Evolutionary conservation across 371 early-diverging fungal species (phyloP), one percentile per base, ranked within the genome.

Genomic region (Chytridium lagenaria): DNA sequence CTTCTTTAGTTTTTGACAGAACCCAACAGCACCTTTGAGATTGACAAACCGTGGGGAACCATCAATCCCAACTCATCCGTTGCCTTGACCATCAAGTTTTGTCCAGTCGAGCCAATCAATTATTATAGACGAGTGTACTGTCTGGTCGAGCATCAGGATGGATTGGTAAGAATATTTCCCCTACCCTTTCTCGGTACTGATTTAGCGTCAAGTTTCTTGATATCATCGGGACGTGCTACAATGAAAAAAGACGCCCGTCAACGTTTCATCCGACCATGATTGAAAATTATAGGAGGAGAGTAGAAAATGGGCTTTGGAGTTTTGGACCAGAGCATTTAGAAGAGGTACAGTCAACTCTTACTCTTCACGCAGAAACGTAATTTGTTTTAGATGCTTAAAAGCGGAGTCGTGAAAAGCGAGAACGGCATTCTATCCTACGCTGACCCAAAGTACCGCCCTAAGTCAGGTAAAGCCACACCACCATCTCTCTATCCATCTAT

Each of bases 261-360:
- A 82, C 87, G 0, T 80, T 87, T 52, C 40, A 69, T 22, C 72
- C 71, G 10, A 74, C 76, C 26, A 79, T 84, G 72, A 69, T 87
- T 16, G 76, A 75, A 31, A 76, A 75, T 44, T 86, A 83, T 69
- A 52, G 68, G 59, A 34, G 59, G 10, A 66, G 85, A n/a, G 78
- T 78, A 26, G 57, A 73, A 16, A 80, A 80, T 67, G 86, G 86
- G 30, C 49, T 86, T 34, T 80, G 78, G 76, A 74, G 68, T 50
- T 81, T 65, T 70, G 82, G 84, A 0, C 86, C 86, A 0, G 86
- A 86, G 75, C 84, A 85, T 59, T 51, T 87, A 40, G 85, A 85
- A 50, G 84, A 85, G 72, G 84, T 80, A 70, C 39, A 50, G 64
- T 30, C 28, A 7, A 59, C 38, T 67, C 3, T 38, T 33, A 50